A percentile compares a stretch with the other conserved stretches of the same genome.
Conservation (phyloP, 202 grass and related monocot species). For the Zoysia matrella region DNA sequence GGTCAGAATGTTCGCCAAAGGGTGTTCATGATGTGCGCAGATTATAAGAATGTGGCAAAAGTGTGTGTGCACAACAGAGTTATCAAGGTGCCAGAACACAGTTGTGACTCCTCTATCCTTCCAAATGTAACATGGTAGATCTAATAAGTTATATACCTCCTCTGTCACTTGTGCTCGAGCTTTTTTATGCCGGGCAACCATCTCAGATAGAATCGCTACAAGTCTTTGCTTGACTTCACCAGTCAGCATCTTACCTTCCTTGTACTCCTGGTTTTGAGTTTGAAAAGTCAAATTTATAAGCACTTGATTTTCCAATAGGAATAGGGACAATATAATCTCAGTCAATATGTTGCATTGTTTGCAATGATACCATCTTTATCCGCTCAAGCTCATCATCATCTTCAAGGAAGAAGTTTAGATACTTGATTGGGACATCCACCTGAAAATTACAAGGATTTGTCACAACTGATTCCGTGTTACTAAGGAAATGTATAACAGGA, state of each 20-base stretch:
- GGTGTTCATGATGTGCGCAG: background rate
- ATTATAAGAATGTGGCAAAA: background rate
- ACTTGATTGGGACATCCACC: conserved; percentile 40
- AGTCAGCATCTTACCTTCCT: too few species aligned
- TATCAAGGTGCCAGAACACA: background rate
- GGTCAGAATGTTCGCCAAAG: background rate
- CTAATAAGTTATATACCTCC: conserved; percentile 53
- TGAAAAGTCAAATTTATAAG: conserved; percentile 10
- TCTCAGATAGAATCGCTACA: background rate
- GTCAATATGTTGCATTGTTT: background rate
- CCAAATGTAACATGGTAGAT: background rate
- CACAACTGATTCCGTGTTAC: background rate
- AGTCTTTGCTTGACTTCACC: too few species aligned
- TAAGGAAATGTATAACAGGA: conserved; percentile 28
- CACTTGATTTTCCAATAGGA: background rate
- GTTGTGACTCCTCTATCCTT: background rate
- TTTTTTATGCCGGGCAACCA: conserved; percentile 79
- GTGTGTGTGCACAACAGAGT: background rate
- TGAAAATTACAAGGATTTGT: conserved; percentile 46
- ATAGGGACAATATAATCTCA: background rate
- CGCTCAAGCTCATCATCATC: conserved; percentile 79
- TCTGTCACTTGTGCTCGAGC: conserved; percentile 73
- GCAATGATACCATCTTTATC: conserved; percentile 72
- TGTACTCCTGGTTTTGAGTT: conserved; percentile 46
- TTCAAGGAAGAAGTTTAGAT: conserved; percentile 25